These are phyloP conservation scores for Syzygium grande DNA, from an alignment of 345 rosid genomes.

Conservation along the genomic window DNA sequence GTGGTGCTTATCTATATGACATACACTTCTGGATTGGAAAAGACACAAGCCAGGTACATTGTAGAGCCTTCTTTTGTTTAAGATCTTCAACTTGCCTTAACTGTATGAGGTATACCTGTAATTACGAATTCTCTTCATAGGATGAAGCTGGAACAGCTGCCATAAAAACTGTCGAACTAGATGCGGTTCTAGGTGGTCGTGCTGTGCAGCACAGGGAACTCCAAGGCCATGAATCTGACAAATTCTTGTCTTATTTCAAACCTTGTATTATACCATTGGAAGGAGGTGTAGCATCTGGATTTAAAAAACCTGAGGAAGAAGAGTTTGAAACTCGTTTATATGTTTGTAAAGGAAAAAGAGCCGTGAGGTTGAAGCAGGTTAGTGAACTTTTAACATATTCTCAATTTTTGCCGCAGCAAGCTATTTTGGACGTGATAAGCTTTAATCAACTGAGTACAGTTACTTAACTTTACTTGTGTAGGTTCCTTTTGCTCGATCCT, in stretches of 20 bases:
- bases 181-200: constrained; percentile 94
- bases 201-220: constrained; percentile 97
- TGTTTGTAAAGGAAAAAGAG: constrained; percentile 85
- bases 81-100: background rate
- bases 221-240: constrained; percentile 97
- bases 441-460: background rate
- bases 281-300: constrained; percentile 98
- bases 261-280: constrained; percentile 95
- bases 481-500: constrained; percentile 95
- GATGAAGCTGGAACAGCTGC: constrained; percentile 99
- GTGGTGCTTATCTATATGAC: constrained; percentile 76
- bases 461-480: constrained; percentile 22
- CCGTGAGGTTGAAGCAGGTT: constrained; percentile 95
- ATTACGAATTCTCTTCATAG: constrained; percentile 25
- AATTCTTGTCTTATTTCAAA: constrained; percentile 92
- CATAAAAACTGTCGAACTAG: constrained; percentile 93
- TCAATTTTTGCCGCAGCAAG: background rate
- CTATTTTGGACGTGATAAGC: background rate
- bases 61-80: background rate
- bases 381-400: background rate
- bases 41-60: constrained; percentile 88
- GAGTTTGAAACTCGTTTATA: constrained; percentile 83
- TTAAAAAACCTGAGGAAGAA: constrained; percentile 75
- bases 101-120: background rate
- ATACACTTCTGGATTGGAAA: constrained; percentile 98